A percentile compares a stretch with the other conserved stretches of the same genome.
Evolutionary conservation across 2,329 filamentous ascomycete species (phyloP).

Genomic region (Exophiala oligosperma): DNA sequence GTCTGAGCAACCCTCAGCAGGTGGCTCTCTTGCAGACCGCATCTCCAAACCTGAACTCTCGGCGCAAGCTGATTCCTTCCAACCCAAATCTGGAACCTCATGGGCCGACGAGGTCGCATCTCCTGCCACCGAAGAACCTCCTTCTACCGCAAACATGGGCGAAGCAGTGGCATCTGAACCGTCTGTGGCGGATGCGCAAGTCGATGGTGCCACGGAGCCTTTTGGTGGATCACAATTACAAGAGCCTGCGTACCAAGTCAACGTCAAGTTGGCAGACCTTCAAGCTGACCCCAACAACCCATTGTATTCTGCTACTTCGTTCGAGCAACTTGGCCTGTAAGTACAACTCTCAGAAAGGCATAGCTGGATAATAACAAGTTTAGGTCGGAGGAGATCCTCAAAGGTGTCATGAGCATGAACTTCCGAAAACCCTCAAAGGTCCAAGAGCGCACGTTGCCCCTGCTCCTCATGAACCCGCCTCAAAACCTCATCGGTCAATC

Average conservation of each 20-base stretch:
- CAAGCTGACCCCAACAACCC: conserved; percentile 85
- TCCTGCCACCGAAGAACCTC: conserved; percentile 27
- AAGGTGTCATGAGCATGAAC: conserved; percentile 76
- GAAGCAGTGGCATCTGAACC: neutral
- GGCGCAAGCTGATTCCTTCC: conserved; percentile 19
- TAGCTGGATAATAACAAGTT: neutral
- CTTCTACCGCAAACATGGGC: conserved; percentile 12
- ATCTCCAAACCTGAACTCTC: conserved; percentile 44
- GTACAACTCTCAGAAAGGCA: conserved; percentile 35
- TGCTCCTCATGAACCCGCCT: conserved; percentile 84
- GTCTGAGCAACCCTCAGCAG: conserved; percentile 37
- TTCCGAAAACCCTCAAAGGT: conserved; percentile 98
- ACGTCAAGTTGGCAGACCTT: conserved; percentile 87
- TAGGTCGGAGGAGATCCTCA: conserved; percentile 56
- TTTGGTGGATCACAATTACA: conserved; percentile 54
- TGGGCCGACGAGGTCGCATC: conserved; percentile 45
- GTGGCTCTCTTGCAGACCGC: conserved; percentile 49
- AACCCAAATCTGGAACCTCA: conserved; percentile 31
- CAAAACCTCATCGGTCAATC: conserved; percentile 96
- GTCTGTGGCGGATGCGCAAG: conserved; percentile 30
- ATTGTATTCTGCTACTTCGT: conserved; percentile 78
- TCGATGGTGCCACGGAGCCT: conserved; percentile 41
- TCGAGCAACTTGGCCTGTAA: conserved; percentile 83
- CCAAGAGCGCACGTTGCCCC: conserved; percentile 87
- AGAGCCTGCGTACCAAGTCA: conserved; percentile 82